phyloP scores from a whole-genome alignment of 2,329 filamentous ascomycete species.

The Rhynchosporium agropyri region DNA sequence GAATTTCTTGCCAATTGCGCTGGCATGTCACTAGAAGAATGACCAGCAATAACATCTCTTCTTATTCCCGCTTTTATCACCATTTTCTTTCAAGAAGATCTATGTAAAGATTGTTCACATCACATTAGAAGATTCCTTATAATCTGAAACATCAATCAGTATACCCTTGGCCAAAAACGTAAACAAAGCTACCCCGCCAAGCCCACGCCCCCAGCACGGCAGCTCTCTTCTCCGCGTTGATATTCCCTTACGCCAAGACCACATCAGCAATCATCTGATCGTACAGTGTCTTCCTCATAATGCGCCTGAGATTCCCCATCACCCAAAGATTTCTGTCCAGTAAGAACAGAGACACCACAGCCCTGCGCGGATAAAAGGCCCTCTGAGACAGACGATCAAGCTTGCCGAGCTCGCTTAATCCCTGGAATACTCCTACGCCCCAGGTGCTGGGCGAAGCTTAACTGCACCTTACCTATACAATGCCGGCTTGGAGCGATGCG shows the following conservation, averaged over 20 bases:
- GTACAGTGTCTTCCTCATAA: constrained; percentile 6
- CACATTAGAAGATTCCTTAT: neutral
- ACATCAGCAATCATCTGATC: neutral
- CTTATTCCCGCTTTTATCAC: too few species aligned
- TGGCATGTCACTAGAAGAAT: neutral
- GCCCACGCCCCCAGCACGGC: constrained; percentile 15
- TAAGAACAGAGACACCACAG: neutral
- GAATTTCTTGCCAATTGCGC: too few species aligned
- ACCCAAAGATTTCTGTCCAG: constrained; percentile 5
- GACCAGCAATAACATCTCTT: neutral
- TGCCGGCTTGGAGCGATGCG: constrained; percentile 9
- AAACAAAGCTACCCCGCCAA: constrained; percentile 1
- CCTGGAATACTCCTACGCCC: neutral
- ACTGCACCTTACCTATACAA: neutral
- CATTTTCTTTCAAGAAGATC: too few species aligned
- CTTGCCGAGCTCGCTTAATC: constrained; percentile 20
- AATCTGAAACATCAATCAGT: neutral
- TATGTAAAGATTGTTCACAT: too few species aligned
- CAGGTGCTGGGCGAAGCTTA: constrained; percentile 16
- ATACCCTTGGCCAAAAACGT: neutral
- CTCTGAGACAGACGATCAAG: constrained; percentile 21
- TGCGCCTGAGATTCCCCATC: constrained; percentile 2
- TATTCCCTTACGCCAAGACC: neutral
- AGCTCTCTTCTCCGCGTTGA: constrained; percentile 19
- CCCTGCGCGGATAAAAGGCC: constrained; percentile 17